phyloP scores from a whole-genome alignment of 768 basidiomycete genomes.

The Trametes elegans region DNA sequence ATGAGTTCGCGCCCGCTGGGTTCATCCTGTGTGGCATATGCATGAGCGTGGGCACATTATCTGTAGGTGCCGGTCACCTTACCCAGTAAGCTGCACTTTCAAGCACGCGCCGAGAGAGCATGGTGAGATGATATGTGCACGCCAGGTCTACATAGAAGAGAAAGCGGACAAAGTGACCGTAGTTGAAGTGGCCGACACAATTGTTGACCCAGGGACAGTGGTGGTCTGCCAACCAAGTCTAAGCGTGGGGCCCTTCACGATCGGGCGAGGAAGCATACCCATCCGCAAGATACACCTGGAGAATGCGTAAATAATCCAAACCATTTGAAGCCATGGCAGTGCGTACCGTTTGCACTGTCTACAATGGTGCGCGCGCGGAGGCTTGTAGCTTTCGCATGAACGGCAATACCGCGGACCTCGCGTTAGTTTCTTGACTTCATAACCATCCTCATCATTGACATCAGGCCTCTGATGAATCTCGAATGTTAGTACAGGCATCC shows the following conservation, averaged over 20 bases:
- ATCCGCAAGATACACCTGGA: slow-evolving; percentile 82
- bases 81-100: slow-evolving; percentile 56
- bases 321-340: background rate
- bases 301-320: background rate
- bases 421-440: slow-evolving; percentile 89
- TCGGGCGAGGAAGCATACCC: slow-evolving; percentile 63
- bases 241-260: too few relatives aligned
- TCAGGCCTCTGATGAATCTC: slow-evolving; percentile 64
- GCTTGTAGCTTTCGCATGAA: slow-evolving; percentile 82
- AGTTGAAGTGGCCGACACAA: slow-evolving; percentile 91
- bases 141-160: slow-evolving; percentile 91
- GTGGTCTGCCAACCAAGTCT: too few relatives aligned
- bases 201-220: slow-evolving; percentile 95
- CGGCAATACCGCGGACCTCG: slow-evolving; percentile 84
- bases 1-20: slow-evolving; percentile 69
- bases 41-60: background rate
- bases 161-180: slow-evolving; percentile 88
- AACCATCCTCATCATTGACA: slow-evolving; percentile 58
- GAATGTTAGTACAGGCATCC: background rate
- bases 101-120: slow-evolving; percentile 71
- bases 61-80: slow-evolving; percentile 19
- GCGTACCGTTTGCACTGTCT: slow-evolving; percentile 77
- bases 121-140: slow-evolving; percentile 82
- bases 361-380: slow-evolving; percentile 92
- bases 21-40: slow-evolving; percentile 51